Evolutionary conservation across 768 basidiomycete species (phyloP).

Genomic region (Tephrocybe sp.): DNA sequence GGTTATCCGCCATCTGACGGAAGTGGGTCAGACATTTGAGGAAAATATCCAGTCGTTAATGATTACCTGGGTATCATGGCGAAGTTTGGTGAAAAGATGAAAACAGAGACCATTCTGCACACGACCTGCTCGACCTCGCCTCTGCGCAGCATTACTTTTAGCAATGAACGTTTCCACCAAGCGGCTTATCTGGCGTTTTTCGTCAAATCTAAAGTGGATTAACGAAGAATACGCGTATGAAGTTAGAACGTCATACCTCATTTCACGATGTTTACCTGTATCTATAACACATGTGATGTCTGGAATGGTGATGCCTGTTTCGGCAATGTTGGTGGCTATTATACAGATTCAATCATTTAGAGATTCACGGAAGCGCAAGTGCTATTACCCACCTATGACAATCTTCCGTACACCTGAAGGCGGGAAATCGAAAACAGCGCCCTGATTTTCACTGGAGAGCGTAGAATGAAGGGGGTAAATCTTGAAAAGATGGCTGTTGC

Average conservation of each 20-base stretch:
- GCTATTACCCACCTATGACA: slow-evolving; percentile 69
- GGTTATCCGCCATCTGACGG: slow-evolving; percentile 78
- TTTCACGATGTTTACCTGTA: slow-evolving; percentile 89
- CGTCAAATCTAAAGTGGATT: slow-evolving; percentile 68
- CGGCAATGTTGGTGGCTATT: slow-evolving; percentile 87
- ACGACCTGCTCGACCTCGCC: slow-evolving; percentile 89
- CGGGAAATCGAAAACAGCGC: slow-evolving; percentile 86
- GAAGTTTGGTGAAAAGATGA: slow-evolving; percentile 88
- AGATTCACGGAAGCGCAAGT: background rate
- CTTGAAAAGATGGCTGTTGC: slow-evolving; percentile 58
- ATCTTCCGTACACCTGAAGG: slow-evolving; percentile 83
- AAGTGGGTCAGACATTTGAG: background rate
- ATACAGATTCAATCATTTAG: slow-evolving; percentile 1
- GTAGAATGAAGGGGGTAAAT: slow-evolving; percentile 90
- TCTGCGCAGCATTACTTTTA: slow-evolving; percentile 85
- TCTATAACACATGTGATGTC: slow-evolving; percentile 98
- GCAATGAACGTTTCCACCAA: slow-evolving; percentile 91
- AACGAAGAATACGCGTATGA: background rate
- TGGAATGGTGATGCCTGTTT: slow-evolving; percentile 98
- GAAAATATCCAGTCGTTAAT: background rate
- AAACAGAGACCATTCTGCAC: slow-evolving; percentile 89
- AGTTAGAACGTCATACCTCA: slow-evolving; percentile 52
- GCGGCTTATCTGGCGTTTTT: slow-evolving; percentile 93
- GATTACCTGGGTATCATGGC: slow-evolving; percentile 72
- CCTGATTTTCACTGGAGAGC: slow-evolving; percentile 88